Conservation (phyloP, 257 asterid genomes). For the Solanum ossicruentum region DNA sequence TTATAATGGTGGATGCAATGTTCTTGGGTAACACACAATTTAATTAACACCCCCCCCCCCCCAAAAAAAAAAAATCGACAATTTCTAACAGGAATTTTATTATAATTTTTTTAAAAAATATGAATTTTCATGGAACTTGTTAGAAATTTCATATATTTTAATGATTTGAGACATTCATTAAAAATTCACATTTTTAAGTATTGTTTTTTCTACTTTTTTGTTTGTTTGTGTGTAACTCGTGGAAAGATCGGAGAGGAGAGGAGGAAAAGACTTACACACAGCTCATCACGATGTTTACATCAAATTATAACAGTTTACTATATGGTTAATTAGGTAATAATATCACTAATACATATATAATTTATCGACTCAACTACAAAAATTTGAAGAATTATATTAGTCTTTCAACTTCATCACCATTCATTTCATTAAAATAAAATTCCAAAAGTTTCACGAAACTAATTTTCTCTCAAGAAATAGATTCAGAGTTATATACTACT, state of each 20-base stretch:
- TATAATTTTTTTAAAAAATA: not conserved
- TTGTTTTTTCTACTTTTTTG: not conserved
- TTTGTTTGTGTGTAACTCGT: not conserved
- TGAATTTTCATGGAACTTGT: not conserved
- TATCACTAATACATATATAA: not conserved
- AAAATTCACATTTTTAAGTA: not conserved
- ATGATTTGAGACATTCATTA: not conserved
- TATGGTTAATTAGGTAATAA: not conserved
- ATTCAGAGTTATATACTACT: no score
- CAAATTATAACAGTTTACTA: not conserved
- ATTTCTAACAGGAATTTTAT: not conserved
- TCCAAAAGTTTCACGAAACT: not conserved
- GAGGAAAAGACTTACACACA: not conserved
- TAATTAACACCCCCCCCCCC: not conserved
- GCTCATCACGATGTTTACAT: not conserved
- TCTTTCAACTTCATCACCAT: not conserved
- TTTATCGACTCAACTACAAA: not conserved
- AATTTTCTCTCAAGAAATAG: not conserved
- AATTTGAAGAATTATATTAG: not conserved
- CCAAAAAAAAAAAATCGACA: not conserved
- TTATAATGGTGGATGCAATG: constrained; percentile 45
- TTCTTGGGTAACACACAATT: constrained; percentile 37
- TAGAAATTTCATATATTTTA: not conserved
- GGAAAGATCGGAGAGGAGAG: not conserved
- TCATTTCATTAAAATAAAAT: not conserved